Percentiles rank a stretch among this genome's conserved stretches.
Evolutionary conservation across 371 early-diverging fungal genomes (phyloP).

Genomic region (Apophysomyces sp.): DNA sequence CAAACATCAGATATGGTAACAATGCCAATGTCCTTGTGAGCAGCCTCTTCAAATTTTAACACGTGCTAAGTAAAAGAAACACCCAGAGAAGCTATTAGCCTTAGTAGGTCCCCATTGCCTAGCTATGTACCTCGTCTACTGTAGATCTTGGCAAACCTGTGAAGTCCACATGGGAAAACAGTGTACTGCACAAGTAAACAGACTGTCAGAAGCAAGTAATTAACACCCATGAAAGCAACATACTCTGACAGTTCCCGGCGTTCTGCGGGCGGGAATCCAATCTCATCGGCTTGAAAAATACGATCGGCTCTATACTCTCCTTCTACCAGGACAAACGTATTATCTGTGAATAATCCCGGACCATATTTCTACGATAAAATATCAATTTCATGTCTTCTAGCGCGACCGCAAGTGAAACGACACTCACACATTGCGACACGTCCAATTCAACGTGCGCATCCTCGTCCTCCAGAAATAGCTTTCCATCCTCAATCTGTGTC

Average conservation of each 20-base stretch:
- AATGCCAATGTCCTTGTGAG: conserved; percentile 61
- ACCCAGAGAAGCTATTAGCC: neutral
- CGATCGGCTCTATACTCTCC: conserved; percentile 74
- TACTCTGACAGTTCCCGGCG: conserved; percentile 60
- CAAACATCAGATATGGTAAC: conserved; percentile 84
- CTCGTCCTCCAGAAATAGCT: conserved; percentile 82
- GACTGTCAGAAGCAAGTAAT: neutral
- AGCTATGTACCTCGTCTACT: conserved; percentile 45
- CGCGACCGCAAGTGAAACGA: neutral
- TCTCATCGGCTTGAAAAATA: conserved; percentile 63
- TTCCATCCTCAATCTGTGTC: conserved; percentile 80
- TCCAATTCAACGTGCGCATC: conserved; percentile 76
- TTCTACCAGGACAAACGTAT: conserved; percentile 82
- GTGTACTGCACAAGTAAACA: conserved; percentile 15
- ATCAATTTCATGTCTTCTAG: too few relatives aligned
- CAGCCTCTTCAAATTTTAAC: conserved; percentile 44
- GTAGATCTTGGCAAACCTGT: conserved; percentile 50
- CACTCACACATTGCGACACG: conserved; percentile 43
- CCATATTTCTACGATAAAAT: conserved; percentile 38
- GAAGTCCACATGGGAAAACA: conserved; percentile 61
- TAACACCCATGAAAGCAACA: conserved; percentile 5
- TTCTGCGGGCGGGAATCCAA: conserved; percentile 82
- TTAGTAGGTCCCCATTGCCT: neutral
- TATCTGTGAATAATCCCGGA: conserved; percentile 80
- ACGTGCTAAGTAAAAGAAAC: conserved; percentile 18